These are phyloP conservation scores for Neocatenulostroma microsporum DNA, from an alignment of 2,329 filamentous ascomycete genomes.

Conservation along the genomic window DNA sequence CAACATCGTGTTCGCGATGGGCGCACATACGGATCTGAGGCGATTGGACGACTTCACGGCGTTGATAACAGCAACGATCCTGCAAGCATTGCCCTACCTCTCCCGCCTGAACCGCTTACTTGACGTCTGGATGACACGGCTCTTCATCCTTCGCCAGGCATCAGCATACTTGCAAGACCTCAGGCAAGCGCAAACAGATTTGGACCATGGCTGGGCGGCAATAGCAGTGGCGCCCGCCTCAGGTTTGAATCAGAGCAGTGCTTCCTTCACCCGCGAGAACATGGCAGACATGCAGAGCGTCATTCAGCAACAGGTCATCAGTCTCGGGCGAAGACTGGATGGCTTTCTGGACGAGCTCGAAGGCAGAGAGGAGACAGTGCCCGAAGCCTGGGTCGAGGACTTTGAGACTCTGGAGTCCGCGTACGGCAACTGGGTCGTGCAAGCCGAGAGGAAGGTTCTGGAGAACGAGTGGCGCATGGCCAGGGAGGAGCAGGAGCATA, in stretches of 20 bases:
- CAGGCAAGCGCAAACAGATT: slow-evolving; percentile 53
- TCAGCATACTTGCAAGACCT: slow-evolving; percentile 61
- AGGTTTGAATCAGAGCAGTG: slow-evolving; percentile 7
- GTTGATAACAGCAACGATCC: slow-evolving; percentile 78
- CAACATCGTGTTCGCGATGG: slow-evolving; percentile 16
- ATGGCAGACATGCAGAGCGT: slow-evolving; percentile 39
- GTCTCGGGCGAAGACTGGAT: slow-evolving; percentile 67
- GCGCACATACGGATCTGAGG: slow-evolving; percentile 19
- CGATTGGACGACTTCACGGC: slow-evolving; percentile 80
- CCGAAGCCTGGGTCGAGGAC: slow-evolving; percentile 77
- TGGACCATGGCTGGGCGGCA: slow-evolving; percentile 59
- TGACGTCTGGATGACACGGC: slow-evolving; percentile 66
- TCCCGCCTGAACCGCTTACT: slow-evolving; percentile 67
- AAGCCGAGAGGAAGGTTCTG: slow-evolving; percentile 66
- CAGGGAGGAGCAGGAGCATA: not conserved
- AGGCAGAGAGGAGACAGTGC: slow-evolving; percentile 73
- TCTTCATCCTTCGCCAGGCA: slow-evolving; percentile 66
- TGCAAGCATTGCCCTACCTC: slow-evolving; percentile 79
- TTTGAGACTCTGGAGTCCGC: slow-evolving; percentile 72
- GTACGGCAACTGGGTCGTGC: slow-evolving; percentile 72
- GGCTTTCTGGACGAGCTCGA: slow-evolving; percentile 81
- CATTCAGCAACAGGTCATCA: slow-evolving; percentile 61
- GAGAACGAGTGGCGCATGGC: slow-evolving; percentile 47
- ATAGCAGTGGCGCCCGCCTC: slow-evolving; percentile 34
- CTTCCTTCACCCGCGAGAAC: slow-evolving; percentile 14